Evolutionary conservation across 2,329 filamentous ascomycete genomes (phyloP).

Genomic region (Alternaria triticimaculans): DNA sequence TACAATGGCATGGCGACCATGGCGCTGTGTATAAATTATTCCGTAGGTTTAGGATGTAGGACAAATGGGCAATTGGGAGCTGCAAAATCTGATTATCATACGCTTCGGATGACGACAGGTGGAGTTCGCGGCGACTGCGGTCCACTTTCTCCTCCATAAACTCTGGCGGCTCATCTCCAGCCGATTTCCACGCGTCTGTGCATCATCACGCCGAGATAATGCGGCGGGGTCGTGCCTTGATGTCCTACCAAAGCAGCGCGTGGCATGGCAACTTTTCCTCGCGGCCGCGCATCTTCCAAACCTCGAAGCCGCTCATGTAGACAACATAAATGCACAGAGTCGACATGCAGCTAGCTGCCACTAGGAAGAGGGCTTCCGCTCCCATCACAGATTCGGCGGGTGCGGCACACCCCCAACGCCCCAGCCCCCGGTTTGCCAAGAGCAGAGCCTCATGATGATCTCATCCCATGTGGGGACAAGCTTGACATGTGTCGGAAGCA

Average conservation of each 20-base stretch:
- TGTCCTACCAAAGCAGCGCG: background rate
- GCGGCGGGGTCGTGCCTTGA: background rate
- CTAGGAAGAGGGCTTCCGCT: background rate
- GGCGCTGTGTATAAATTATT: constrained; percentile 19
- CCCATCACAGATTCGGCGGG: background rate
- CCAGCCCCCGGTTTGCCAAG: background rate
- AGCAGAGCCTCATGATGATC: constrained; percentile 22
- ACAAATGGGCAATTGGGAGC: constrained; percentile 15
- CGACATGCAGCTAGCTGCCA: background rate
- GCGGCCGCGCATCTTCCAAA: background rate
- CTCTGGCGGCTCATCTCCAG: background rate
- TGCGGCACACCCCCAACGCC: constrained; percentile 1
- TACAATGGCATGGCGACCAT: constrained; percentile 24
- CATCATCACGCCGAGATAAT: background rate
- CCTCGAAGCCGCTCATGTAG: background rate
- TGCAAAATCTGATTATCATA: constrained; percentile 20
- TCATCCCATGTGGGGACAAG: constrained; percentile 12
- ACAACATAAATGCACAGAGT: background rate
- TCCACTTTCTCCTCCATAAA: constrained; percentile 13
- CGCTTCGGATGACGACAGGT: constrained; percentile 13
- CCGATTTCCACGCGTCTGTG: background rate
- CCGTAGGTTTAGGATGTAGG: constrained; percentile 6
- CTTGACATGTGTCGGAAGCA: constrained; percentile 1
- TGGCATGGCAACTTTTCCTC: background rate
- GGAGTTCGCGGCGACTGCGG: constrained; percentile 12